A percentile compares a stretch with the other conserved stretches of the same genome.
Conservation (phyloP, 148 eudicot species). For the Rhododendron kiyosumense region DNA sequence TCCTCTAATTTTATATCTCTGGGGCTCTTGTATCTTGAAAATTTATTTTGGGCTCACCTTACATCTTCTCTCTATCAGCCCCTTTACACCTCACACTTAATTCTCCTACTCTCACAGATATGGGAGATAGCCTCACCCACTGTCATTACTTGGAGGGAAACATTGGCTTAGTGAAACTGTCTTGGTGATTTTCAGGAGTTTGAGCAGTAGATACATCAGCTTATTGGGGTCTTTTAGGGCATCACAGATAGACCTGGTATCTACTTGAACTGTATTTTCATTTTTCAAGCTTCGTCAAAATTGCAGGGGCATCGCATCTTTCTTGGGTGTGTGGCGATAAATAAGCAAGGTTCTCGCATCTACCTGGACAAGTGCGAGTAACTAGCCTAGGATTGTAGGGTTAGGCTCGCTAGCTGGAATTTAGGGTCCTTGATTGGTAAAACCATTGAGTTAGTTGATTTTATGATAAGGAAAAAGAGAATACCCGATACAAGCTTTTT, state of each 20-base stretch:
- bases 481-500: neutral
- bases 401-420: neutral
- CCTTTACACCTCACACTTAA: neutral
- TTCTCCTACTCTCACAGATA: neutral
- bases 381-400: neutral
- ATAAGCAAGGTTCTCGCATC: neutral
- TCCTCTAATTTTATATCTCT: neutral
- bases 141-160: neutral
- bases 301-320: neutral
- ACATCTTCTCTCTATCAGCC: neutral
- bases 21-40: neutral
- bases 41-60: neutral
- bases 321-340: neutral
- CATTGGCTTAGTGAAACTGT: neutral
- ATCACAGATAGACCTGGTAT: neutral
- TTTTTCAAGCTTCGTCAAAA: neutral
- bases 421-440: neutral
- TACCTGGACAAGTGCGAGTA: neutral
- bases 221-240: neutral
- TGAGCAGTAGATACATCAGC: neutral
- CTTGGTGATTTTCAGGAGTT: neutral
- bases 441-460: neutral
- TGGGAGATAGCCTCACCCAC: neutral
- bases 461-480: neutral
- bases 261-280: neutral